phyloP scores from a whole-genome alignment of 768 basidiomycete genomes.

The Cyathus striatus region DNA sequence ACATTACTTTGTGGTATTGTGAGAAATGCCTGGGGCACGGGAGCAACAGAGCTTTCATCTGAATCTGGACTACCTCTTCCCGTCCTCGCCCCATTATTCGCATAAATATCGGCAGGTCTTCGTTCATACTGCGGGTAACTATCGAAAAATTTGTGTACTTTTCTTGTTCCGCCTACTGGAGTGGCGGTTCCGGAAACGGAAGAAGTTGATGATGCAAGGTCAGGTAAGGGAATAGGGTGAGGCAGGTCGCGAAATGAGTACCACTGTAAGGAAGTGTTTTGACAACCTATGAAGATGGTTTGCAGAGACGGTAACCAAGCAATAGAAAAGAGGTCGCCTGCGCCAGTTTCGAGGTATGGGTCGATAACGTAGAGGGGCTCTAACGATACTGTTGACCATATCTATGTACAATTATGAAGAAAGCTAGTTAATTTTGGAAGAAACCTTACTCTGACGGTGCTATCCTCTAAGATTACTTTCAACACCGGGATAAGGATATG shows the following conservation, averaged over 20 bases:
- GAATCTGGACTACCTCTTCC: slow-evolving; percentile 27
- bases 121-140: slow-evolving; percentile 75
- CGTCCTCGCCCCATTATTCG: slow-evolving; percentile 46
- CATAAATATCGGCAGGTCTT: slow-evolving; percentile 61
- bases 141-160: slow-evolving; percentile 88
- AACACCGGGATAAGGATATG: background rate
- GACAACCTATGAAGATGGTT: slow-evolving; percentile 83
- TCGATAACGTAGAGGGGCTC: slow-evolving; percentile 65
- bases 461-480: slow-evolving; percentile 55
- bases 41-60: slow-evolving; percentile 18
- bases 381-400: slow-evolving; percentile 77
- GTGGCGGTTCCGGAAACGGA: slow-evolving; percentile 35
- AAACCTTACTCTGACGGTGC: slow-evolving; percentile 70
- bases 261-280: slow-evolving; percentile 94
- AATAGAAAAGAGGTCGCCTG: slow-evolving; percentile 86
- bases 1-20: slow-evolving; percentile 66
- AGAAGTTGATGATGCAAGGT: slow-evolving; percentile 8
- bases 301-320: slow-evolving; percentile 67
- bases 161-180: slow-evolving; percentile 25
- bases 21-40: slow-evolving; percentile 34
- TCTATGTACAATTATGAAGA: slow-evolving; percentile 39
- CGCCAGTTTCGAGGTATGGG: slow-evolving; percentile 73
- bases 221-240: slow-evolving; percentile 10
- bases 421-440: background rate
- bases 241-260: slow-evolving; percentile 44